phyloP scores from a whole-genome alignment of 768 basidiomycete species.

The Rhodosporidiobolus odoratus region DNA sequence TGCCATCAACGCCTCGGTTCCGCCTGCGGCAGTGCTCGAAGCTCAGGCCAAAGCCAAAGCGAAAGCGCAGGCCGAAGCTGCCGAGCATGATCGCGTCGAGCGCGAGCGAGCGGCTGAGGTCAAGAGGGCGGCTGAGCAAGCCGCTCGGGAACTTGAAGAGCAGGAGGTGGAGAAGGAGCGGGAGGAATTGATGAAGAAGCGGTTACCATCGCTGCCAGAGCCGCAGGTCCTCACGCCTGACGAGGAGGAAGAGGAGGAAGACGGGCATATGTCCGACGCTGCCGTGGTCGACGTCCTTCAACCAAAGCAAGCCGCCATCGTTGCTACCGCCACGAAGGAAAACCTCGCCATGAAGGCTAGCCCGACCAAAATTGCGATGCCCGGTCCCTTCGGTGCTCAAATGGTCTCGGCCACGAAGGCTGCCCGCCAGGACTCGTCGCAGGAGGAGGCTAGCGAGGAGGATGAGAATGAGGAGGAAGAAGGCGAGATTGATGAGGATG shows the following conservation, averaged over 20 bases:
- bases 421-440: background rate
- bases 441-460: slow-evolving; percentile 14
- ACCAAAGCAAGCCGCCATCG: slow-evolving; percentile 2
- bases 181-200: slow-evolving; percentile 1
- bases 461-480: slow-evolving; percentile 22
- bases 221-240: slow-evolving; percentile 1
- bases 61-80: background rate
- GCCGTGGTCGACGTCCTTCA: too few species aligned
- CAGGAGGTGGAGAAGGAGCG: slow-evolving; percentile 13
- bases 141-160: slow-evolving; percentile 18
- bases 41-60: background rate
- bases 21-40: background rate
- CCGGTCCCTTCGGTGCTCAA: slow-evolving; percentile 20
- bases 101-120: slow-evolving; percentile 4
- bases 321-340: slow-evolving; percentile 21
- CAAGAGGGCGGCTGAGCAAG: slow-evolving; percentile 7
- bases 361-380: slow-evolving; percentile 25
- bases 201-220: slow-evolving; percentile 11
- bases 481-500: slow-evolving; percentile 14
- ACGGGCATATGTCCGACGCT: background rate
- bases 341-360: slow-evolving; percentile 7
- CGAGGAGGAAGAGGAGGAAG: slow-evolving; percentile 15
- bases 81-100: background rate
- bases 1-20: slow-evolving; percentile 21
- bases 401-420: slow-evolving; percentile 7